Evolutionary conservation across 208 protist genomes (phyloP).

Genomic region (Plasmodiophora brassicae): DNA sequence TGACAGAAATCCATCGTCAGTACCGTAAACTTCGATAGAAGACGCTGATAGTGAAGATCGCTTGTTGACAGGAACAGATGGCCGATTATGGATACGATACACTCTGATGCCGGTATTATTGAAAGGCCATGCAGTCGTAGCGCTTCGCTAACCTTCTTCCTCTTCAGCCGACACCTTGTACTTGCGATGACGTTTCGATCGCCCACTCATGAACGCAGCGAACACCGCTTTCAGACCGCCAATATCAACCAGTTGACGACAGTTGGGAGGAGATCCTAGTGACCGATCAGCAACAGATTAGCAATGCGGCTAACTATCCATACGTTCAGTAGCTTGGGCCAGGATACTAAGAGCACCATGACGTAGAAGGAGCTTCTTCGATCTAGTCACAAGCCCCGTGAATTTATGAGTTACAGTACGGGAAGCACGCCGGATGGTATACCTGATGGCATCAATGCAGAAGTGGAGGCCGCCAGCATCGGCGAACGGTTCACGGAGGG

Average conservation of each 20-base stretch:
- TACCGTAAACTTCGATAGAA: background rate
- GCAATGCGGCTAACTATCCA: no score
- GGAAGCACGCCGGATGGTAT: background rate
- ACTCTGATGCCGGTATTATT: background rate
- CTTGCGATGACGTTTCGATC: slow-evolving; percentile 17
- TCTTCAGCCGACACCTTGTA: slow-evolving; percentile 14
- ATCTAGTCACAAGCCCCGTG: background rate
- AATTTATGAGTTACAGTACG: no score
- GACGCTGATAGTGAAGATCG: background rate
- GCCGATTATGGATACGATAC: background rate
- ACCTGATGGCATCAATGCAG: background rate
- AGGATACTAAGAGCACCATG: slow-evolving; percentile 5
- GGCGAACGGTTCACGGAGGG: background rate
- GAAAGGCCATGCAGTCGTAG: background rate
- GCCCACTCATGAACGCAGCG: background rate
- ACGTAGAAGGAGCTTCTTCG: background rate
- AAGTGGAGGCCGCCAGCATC: background rate
- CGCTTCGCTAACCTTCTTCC: background rate
- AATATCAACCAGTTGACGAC: background rate
- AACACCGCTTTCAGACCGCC: background rate
- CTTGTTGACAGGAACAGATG: background rate
- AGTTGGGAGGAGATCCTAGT: background rate
- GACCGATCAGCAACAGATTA: background rate
- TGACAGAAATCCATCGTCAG: background rate
- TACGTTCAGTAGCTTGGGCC: background rate